These are phyloP conservation scores for Ustilago shanxiensis DNA, from an alignment of 1,284 basidiomycete genomes.

Conservation along the genomic window DNA sequence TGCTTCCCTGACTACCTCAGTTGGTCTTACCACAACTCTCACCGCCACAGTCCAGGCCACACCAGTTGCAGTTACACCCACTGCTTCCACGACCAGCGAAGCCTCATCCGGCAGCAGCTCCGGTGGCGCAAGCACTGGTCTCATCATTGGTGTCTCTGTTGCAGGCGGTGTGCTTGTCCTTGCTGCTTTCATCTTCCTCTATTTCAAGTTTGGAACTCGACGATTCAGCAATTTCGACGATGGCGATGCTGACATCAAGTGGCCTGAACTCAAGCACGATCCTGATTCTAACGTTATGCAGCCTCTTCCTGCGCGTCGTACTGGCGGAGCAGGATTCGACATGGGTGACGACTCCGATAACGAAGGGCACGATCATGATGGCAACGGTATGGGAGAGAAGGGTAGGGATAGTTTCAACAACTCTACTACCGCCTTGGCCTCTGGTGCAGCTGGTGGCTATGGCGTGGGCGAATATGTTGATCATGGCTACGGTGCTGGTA, in stretches of 20 bases:
- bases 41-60: constrained; percentile 23
- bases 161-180: constrained; percentile 64
- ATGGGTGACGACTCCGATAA: constrained; percentile 66
- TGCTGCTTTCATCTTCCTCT: constrained; percentile 57
- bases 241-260: constrained; percentile 65
- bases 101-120: constrained; percentile 12
- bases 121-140: constrained; percentile 45
- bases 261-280: constrained; percentile 68
- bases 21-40: constrained; percentile 33
- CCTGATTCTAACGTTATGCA: constrained; percentile 60
- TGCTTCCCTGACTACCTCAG: constrained; percentile 22
- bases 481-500: constrained; percentile 20
- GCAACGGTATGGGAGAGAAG: constrained; percentile 27
- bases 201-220: constrained; percentile 62
- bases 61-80: constrained; percentile 12
- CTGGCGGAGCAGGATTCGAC: constrained; percentile 67
- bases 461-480: constrained; percentile 36
- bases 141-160: constrained; percentile 66
- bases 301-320: constrained; percentile 64
- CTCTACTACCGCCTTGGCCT: constrained; percentile 47
- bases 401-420: constrained; percentile 48
- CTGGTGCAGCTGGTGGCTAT: constrained; percentile 27
- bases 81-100: constrained; percentile 7
- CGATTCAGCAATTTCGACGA: constrained; percentile 55
- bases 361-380: constrained; percentile 40